A percentile compares a stretch with the other conserved stretches of the same genome.
These are phyloP conservation scores for Lentinula boryana DNA, from an alignment of 768 basidiomycete genomes.

Conservation along the genomic window DNA sequence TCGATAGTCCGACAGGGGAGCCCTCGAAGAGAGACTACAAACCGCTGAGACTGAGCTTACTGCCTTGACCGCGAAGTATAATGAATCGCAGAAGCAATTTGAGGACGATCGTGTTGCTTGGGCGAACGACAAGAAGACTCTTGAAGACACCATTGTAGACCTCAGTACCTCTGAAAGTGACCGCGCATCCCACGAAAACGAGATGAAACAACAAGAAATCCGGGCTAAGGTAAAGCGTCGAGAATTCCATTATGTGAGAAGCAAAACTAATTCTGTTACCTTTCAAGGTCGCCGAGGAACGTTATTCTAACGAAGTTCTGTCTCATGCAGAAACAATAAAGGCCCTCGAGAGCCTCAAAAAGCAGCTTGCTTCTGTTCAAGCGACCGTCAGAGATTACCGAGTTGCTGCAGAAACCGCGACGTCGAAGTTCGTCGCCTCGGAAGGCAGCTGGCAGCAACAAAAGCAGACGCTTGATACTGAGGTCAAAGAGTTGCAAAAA, in stretches of 20 bases:
- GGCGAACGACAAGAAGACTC: slow-evolving; percentile 71
- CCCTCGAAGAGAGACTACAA: slow-evolving; percentile 58
- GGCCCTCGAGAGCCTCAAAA: slow-evolving; percentile 54
- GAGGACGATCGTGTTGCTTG: slow-evolving; percentile 68
- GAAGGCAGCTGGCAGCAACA: slow-evolving; percentile 80
- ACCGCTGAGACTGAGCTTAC: slow-evolving; percentile 48
- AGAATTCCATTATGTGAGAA: background rate
- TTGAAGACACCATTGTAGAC: slow-evolving; percentile 80
- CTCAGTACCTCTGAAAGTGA: slow-evolving; percentile 70
- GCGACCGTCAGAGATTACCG: slow-evolving; percentile 50
- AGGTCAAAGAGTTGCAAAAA: slow-evolving; percentile 62
- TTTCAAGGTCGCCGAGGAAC: slow-evolving; percentile 65
- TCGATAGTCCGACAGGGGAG: slow-evolving; percentile 54
- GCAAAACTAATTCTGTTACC: background rate
- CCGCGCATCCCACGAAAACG: slow-evolving; percentile 55
- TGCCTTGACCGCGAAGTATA: slow-evolving; percentile 41
- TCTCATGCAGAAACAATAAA: slow-evolving; percentile 85
- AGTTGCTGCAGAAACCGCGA: slow-evolving; percentile 65
- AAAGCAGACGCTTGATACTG: slow-evolving; percentile 71
- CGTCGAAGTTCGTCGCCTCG: slow-evolving; percentile 63
- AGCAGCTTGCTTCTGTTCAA: slow-evolving; percentile 51
- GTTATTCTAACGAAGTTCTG: slow-evolving; percentile 76
- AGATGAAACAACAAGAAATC: slow-evolving; percentile 62
- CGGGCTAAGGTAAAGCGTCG: slow-evolving; percentile 51
- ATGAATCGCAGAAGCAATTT: slow-evolving; percentile 56